Evolutionary conservation across 768 basidiomycete species (phyloP), one percentile per base, ranked within the genome.

Genomic region (Mycena filopes): DNA sequence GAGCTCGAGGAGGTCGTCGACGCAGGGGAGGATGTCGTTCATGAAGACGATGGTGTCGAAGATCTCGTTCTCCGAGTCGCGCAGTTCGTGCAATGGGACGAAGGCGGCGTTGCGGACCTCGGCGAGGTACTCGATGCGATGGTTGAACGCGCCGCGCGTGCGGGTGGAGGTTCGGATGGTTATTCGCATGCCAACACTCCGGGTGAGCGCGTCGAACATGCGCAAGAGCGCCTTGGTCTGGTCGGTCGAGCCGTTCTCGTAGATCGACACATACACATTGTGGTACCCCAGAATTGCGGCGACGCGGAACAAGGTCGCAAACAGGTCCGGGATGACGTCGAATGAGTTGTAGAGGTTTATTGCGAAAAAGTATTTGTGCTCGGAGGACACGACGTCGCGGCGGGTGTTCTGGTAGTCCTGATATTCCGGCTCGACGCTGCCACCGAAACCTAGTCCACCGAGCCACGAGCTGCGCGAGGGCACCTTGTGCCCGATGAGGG

Each of bases 341-440:
- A 99, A 99, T 15, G 96, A 98, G 83, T 99, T 99, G 85, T 98
- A 98, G 63, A 99, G 84, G 80, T 99, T 99, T 86, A 99, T 99
- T 65, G 95, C 97, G 79, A 99, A 98, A 80, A 95, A 99, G 77
- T 99, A 99, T 77, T 99, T 99, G 87, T 99, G 98, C 69, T 91
- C 87, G 73, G 83, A 84, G 13, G 84, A 75, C 28, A 82, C 70
- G 28, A 81, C 70, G 51, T 78, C 78, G 20, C 79, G 72, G 31
- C 82, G 76, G 49, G 77, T 74, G 70, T 73, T 77, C 57, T 36
- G 36, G 36, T 36, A 36, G 36, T 78, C 78, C 46, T 76, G 78
- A 61, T 84, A 80, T 36, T 85, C 80, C 60, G 73, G 69, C 50
- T 74, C 74, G 56, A 78, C 74, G 41, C 72, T 68, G 20, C 71